Conservation (phyloP, 2,329 filamentous ascomycete genomes). For the Colletotrichum cereale region DNA sequence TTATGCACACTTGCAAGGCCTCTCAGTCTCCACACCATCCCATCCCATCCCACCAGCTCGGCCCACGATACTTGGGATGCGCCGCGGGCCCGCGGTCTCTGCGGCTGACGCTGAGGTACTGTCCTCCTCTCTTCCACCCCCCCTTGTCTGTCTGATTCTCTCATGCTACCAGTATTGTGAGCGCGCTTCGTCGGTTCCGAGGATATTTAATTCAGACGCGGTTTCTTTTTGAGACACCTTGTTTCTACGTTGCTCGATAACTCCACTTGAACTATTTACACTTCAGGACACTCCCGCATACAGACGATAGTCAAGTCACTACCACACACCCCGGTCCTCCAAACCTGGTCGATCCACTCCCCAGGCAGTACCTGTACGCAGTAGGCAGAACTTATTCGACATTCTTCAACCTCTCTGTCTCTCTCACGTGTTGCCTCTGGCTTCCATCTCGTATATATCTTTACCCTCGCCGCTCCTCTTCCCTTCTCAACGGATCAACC, state of each 20-base stretch:
- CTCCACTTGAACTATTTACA: constrained; percentile 36
- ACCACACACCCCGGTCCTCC: constrained; percentile 11
- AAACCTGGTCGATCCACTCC: constrained; percentile 21
- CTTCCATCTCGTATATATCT: constrained; percentile 30
- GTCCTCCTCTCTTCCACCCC: background rate
- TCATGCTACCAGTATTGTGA: constrained; percentile 6
- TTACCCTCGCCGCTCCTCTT: background rate
- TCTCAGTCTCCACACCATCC: constrained; percentile 36
- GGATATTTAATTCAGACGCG: constrained; percentile 38
- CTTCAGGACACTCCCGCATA: constrained; percentile 20
- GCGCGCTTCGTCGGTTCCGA: constrained; percentile 16
- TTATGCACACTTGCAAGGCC: constrained; percentile 24
- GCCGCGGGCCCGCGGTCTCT: constrained; percentile 18
- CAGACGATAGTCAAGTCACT: background rate
- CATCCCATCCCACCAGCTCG: background rate
- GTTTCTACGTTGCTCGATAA: constrained; percentile 14
- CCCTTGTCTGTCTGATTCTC: background rate
- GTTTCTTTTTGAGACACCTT: constrained; percentile 9
- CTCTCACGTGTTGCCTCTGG: background rate
- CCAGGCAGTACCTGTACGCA: constrained; percentile 17
- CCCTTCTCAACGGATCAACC: constrained; percentile 9
- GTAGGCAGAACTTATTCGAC: constrained; percentile 27
- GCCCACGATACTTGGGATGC: constrained; percentile 14
- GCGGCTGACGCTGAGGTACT: constrained; percentile 24
- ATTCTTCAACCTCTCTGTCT: constrained; percentile 7